Percentiles rank a stretch among this genome's conserved stretches.
Conservation (phyloP, 2,329 filamentous ascomycete genomes). For the Mollisia scopiformis region DNA sequence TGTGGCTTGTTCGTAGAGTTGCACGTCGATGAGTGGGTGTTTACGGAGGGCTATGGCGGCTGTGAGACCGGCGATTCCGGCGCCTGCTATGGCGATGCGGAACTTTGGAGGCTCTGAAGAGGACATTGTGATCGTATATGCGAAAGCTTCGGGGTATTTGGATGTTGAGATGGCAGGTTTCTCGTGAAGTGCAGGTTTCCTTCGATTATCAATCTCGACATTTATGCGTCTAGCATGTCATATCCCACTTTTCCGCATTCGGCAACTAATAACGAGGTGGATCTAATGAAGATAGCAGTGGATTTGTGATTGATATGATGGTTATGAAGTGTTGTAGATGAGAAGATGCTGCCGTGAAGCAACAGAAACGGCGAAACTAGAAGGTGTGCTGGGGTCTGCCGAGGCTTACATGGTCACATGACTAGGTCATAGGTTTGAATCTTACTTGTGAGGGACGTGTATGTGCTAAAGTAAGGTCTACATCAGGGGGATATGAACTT, state of each 20-base stretch:
- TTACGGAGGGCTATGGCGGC: conserved; percentile 38
- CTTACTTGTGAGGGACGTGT: too few species aligned
- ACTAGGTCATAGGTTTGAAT: too few species aligned
- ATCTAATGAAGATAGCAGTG: neutral
- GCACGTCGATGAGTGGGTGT: conserved; percentile 35
- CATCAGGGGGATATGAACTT: too few species aligned
- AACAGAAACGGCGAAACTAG: too few species aligned
- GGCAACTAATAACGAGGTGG: neutral
- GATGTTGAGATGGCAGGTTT: neutral
- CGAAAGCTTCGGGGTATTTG: neutral
- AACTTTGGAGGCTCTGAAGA: neutral
- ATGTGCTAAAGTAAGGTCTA: too few species aligned
- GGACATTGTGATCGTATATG: neutral
- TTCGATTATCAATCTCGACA: neutral
- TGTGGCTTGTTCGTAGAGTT: conserved; percentile 40
- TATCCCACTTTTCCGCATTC: neutral
- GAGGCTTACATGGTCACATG: too few species aligned
- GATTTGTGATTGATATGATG: too few species aligned
- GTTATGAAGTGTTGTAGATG: too few species aligned
- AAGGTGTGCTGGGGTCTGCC: too few species aligned
- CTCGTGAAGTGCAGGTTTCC: neutral
- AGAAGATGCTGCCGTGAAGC: too few species aligned
- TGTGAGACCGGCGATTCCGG: conserved; percentile 42
- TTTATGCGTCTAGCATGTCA: neutral
- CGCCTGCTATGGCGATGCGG: conserved; percentile 38